These are phyloP conservation scores for Yarrowia sp. DNA, from an alignment of 805 yeast species.

Conservation along the genomic window DNA sequence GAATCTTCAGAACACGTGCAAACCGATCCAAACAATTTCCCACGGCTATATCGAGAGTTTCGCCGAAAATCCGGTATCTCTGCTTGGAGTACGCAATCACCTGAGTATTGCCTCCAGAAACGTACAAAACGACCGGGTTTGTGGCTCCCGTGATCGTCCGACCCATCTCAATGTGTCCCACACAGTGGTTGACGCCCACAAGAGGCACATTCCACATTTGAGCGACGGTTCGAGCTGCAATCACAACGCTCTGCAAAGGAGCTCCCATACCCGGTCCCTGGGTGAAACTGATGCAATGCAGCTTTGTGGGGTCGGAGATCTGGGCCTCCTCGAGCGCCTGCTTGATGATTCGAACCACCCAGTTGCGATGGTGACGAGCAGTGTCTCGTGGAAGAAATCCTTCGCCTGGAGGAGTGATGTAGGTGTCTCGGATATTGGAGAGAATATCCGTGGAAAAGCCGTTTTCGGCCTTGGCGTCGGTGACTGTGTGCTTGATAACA, in stretches of 20 bases:
- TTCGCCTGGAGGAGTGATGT: constrained; percentile 96
- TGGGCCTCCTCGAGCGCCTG: constrained; percentile 67
- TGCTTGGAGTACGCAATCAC: constrained; percentile 96
- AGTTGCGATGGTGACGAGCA: constrained; percentile 93
- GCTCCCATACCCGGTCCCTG: constrained; percentile 99
- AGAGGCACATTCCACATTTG: constrained; percentile 83
- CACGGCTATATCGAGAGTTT: constrained; percentile 94
- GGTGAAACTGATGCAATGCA: constrained; percentile 80
- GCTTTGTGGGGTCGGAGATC: constrained; percentile 64
- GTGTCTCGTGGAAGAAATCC: constrained; percentile 97
- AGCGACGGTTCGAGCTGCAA: constrained; percentile 87
- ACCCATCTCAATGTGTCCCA: constrained; percentile 99
- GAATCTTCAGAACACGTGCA: constrained; percentile 86
- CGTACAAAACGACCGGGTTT: constrained; percentile 97
- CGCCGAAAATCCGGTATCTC: constrained; percentile 97
- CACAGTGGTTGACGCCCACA: constrained; percentile 95
- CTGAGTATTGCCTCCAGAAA: constrained; percentile 98
- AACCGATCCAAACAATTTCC: constrained; percentile 97
- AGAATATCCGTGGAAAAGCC: constrained; percentile 76
- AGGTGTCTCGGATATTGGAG: constrained; percentile 93
- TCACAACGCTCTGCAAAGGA: constrained; percentile 89
- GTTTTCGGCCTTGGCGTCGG: constrained; percentile 21
- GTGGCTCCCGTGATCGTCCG: constrained; percentile 96
- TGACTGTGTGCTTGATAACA: constrained; percentile 66
- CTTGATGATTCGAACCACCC: constrained; percentile 84